Conservation (phyloP, 163 green algal genomes). For the Trebouxiophyceae sp. region DNA sequence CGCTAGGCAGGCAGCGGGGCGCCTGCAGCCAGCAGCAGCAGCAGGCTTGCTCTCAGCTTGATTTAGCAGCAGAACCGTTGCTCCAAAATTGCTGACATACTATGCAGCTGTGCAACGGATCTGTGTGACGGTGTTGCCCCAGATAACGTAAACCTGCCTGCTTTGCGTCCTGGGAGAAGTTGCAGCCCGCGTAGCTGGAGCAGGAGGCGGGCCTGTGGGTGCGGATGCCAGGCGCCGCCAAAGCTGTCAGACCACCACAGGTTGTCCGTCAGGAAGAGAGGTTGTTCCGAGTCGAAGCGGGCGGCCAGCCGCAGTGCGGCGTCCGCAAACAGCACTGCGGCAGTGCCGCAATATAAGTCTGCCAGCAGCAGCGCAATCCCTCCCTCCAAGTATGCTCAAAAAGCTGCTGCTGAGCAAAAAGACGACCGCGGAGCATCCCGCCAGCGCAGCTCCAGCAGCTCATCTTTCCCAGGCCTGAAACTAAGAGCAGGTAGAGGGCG, state of each 20-base stretch:
- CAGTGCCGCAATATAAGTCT: too few relatives aligned
- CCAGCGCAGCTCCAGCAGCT: too few relatives aligned
- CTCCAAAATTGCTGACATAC: not conserved
- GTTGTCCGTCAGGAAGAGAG: constrained; percentile 8
- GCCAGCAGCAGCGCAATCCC: too few relatives aligned
- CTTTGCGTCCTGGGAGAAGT: not conserved
- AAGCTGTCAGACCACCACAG: not conserved
- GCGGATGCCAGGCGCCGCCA: not conserved
- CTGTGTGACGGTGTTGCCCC: not conserved
- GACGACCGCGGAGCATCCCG: too few relatives aligned
- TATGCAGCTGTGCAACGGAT: not conserved
- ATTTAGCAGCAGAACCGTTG: too few relatives aligned
- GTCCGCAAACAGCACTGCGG: constrained; percentile 3
- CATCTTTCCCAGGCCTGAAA: too few relatives aligned
- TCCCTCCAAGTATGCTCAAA: too few relatives aligned
- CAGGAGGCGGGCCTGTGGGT: not conserved
- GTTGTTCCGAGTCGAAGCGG: not conserved
- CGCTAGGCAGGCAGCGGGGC: constrained; percentile 16
- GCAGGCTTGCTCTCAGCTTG: too few relatives aligned
- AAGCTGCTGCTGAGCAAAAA: too few relatives aligned
- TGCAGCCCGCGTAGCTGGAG: too few relatives aligned
- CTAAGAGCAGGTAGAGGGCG: too few relatives aligned
- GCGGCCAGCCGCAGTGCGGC: constrained; percentile 1
- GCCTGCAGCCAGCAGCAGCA: constrained; percentile 3
- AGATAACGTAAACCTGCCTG: not conserved